Base-by-base conservation (phyloP, 2,329 filamentous ascomycete species). In the Leptographium lundbergii region DNA sequence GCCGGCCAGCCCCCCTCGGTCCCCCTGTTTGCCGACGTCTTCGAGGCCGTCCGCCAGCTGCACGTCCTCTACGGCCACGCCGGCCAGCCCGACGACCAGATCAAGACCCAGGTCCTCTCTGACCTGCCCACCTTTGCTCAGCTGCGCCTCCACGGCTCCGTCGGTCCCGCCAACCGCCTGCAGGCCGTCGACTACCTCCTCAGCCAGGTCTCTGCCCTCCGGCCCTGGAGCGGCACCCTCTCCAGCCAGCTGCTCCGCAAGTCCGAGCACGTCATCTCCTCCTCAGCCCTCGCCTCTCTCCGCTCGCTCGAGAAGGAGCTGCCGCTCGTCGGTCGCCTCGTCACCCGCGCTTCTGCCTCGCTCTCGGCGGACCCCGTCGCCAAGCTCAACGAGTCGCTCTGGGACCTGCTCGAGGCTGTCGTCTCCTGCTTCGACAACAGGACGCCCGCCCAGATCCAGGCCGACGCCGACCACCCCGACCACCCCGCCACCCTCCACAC, bases 281-380 rank as follows among this genome's bases (percentile, higher is more conserved):
- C 77, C 27, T 81, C 85, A 0, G 79, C 74, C 53, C 72, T 90
- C 47, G 77, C 77, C 53, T 81, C 83, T 50, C 72, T 90, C 54
- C 76, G 80, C 52, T 75, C 86, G 22, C 74, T 90, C 0, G 84
- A 88, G 68, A 73, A 76, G 1, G 87, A 90, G 66, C 71, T 88
- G 56, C 82, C 83, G 10, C 73, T 80, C 3, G 72, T 88, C 61
- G 81, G 81, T 11, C 75, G 76, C 52, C 77, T 82, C 59, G 65
- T 87, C 29, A 71, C 78, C 54, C 67, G 71, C 42, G 75, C 81
- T 60, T 77, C 77, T 58, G 66, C 71, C 36, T 71, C 80, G 29
- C 69, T 86, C 50, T 69, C 75, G 4, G 68, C 73, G 17, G 77
- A 84, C 64, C 77, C 81, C 2, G 64, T 81, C 4, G 65, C 67